Evolutionary conservation across 2,329 filamentous ascomycete genomes (phyloP).

Genomic region (Tricladium varicosporioides): DNA sequence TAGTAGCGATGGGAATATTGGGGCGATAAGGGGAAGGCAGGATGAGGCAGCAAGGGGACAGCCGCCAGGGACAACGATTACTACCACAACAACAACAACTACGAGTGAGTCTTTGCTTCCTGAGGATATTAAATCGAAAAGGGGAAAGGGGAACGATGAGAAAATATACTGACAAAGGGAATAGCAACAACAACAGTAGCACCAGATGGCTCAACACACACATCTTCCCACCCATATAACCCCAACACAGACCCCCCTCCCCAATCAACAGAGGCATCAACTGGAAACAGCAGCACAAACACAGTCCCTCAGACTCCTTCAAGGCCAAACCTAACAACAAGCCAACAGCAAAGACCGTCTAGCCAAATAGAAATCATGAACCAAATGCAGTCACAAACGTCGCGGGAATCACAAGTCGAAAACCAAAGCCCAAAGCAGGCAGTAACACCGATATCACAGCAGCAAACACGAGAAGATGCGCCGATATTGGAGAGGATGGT

Average conservation of each 20-base stretch:
- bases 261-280: constrained; percentile 20
- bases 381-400: too few relatives aligned
- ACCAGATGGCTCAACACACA: constrained; percentile 24
- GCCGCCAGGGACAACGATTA: constrained; percentile 23
- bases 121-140: background rate
- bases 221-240: constrained; percentile 25
- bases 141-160: background rate
- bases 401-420: too few relatives aligned
- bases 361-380: too few relatives aligned
- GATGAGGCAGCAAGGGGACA: background rate
- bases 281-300: constrained; percentile 11
- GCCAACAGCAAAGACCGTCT: too few relatives aligned
- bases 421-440: background rate
- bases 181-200: constrained; percentile 27
- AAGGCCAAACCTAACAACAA: background rate
- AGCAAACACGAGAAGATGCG: background rate
- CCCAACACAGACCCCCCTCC: constrained; percentile 25
- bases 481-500: background rate
- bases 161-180: background rate
- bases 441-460: background rate
- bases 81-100: constrained; percentile 28
- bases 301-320: background rate
- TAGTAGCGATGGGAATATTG: background rate
- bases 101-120: constrained; percentile 20
- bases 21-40: background rate